Base-by-base conservation (phyloP, 1,284 basidiomycete species). In the Stygiomarasmius scandens region DNA sequence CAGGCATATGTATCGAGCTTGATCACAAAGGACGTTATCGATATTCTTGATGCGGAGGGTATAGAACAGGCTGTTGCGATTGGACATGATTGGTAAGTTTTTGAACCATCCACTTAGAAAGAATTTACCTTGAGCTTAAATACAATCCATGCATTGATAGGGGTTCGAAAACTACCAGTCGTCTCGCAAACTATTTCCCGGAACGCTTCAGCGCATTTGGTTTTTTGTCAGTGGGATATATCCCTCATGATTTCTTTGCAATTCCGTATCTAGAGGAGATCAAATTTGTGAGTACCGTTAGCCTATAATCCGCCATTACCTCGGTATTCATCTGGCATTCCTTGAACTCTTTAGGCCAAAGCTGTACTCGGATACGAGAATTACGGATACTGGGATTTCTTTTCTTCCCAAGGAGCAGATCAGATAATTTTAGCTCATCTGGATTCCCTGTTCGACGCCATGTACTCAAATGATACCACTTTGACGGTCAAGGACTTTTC, bases 81-180 rank as follows among this genome's bases (percentile, higher is more conserved):
- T 34, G 77, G 71, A 6, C 79, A 81, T 52, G 80, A 81, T 62
- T 82, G 79, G 79, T 74, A 56, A 32, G 48, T 59, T 9, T 6
- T 9, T 9, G 14, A 41, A 9, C 38, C 14, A 34, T 14, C 14
- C 8, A 34, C 14, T 34, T 34, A 34, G 8, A 34, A 34, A 8
- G 32, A 34, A 8, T 34, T 34, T 34, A 14, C n/a, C n/a, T n/a
- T 34, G 8, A 14, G 14, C 32, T 8, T 14, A 8, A 14, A 8
- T 34, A 34, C 16, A 24, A 14, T 22, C 14, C 20, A 16, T 22
- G n/a, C 20, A 29, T 24, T 24, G 19, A 47, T 61, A 81, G 78
- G 77, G 79, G 79, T 29, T 69, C 67, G 1, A 63, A 49, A 8
- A 55, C 77, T 14, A 62, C 68, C 4, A 71, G 73, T 8, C 70